Conservation (phyloP, 179 eudicot species). For the Beta macrorhiza region DNA sequence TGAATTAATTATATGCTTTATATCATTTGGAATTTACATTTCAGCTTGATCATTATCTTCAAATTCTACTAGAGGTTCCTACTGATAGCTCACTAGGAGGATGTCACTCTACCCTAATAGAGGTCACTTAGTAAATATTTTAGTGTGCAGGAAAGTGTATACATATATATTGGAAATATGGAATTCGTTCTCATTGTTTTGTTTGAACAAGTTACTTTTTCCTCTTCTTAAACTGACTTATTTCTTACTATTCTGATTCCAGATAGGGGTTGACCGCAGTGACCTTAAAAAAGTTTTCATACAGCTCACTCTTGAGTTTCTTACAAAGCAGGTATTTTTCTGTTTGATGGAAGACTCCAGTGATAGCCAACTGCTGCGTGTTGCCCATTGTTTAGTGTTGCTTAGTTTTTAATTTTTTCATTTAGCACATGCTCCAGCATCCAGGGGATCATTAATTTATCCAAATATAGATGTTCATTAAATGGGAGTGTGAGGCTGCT, state of each 20-base stretch:
- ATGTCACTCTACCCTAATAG: neutral
- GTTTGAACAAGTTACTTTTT: neutral
- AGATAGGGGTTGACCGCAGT: conserved; percentile 87
- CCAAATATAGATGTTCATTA: conserved; percentile 7
- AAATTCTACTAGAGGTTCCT: neutral
- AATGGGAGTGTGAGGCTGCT: neutral
- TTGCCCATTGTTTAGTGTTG: conserved; percentile 6
- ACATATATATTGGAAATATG: neutral
- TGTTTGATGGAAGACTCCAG: neutral
- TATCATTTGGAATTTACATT: neutral
- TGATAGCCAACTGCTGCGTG: neutral
- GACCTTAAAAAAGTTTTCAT: conserved; percentile 72
- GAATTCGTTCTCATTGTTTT: neutral
- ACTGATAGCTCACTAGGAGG: neutral
- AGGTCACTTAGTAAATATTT: neutral
- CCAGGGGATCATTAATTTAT: neutral
- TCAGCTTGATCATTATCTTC: neutral
- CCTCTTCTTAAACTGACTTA: neutral
- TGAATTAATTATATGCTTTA: neutral
- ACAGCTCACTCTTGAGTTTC: conserved; percentile 91
- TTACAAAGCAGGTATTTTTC: conserved; percentile 77
- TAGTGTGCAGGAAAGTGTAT: neutral
- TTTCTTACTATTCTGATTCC: conserved; percentile 25
- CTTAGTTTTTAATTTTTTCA: neutral
- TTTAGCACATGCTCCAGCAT: neutral